Percentiles rank a stretch among this genome's conserved stretches.
These are phyloP conservation scores for Quercus alba DNA, from an alignment of 306 rosid genomes.

Conservation along the genomic window DNA sequence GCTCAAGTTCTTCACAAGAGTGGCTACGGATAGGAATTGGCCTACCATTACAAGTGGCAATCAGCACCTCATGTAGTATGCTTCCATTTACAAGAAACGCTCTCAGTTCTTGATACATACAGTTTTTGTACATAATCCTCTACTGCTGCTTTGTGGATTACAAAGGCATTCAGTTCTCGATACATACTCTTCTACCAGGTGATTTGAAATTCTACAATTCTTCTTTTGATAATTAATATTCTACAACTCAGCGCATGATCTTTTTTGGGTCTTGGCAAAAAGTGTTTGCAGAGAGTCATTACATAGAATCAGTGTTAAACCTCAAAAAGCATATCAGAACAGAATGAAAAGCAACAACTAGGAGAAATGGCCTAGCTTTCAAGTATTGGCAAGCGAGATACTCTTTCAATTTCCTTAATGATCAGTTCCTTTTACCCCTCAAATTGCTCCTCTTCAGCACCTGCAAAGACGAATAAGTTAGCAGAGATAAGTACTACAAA, in stretches of 20 bases:
- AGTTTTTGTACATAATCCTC: neutral
- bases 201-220: neutral
- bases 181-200: too few relatives aligned
- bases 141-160: neutral
- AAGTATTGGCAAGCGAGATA: constrained; percentile 23
- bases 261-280: neutral
- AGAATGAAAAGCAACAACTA: constrained; percentile 20
- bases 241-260: neutral
- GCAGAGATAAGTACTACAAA: too few relatives aligned
- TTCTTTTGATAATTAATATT: too few relatives aligned
- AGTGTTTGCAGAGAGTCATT: constrained; percentile 14
- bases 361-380: constrained; percentile 23
- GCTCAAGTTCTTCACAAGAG: too few relatives aligned
- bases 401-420: constrained; percentile 67
- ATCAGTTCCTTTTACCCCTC: constrained; percentile 91
- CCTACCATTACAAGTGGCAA: too few relatives aligned
- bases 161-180: constrained; percentile 3
- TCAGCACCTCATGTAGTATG: too few relatives aligned
- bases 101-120: neutral
- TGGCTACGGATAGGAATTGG: too few relatives aligned
- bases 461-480: too few relatives aligned
- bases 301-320: constrained; percentile 21
- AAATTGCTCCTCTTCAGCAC: constrained; percentile 70
- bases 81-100: too few relatives aligned
- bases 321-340: constrained; percentile 8